Evolutionary conservation across 345 rosid genomes (phyloP).

Genomic region (Linum tenue): DNA sequence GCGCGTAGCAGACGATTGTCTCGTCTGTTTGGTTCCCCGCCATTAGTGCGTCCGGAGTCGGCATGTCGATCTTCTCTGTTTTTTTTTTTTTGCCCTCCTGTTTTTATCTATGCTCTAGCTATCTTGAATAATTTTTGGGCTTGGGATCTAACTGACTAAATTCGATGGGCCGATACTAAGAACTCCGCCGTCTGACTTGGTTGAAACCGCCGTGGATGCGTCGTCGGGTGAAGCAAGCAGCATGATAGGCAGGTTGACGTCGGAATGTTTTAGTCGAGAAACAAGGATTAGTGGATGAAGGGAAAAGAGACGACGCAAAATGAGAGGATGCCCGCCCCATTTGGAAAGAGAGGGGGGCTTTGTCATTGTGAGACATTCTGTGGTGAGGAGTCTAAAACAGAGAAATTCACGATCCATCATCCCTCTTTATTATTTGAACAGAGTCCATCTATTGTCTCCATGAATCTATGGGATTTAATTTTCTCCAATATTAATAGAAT

Average conservation of each 20-base stretch:
- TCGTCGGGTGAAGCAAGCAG: background rate
- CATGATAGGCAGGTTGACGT: background rate
- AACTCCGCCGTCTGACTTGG: too few relatives aligned
- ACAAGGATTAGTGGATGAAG: background rate
- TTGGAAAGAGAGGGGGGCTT: background rate
- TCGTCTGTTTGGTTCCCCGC: slow-evolving; percentile 16
- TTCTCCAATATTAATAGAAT: too few relatives aligned
- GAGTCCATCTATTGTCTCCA: too few relatives aligned
- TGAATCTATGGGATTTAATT: too few relatives aligned
- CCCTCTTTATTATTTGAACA: too few relatives aligned
- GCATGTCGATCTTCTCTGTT: slow-evolving; percentile 1
- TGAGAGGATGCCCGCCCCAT: slow-evolving; percentile 16
- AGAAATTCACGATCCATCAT: background rate
- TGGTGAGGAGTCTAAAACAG: slow-evolving; percentile 10
- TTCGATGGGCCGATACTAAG: too few relatives aligned
- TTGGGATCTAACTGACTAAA: too few relatives aligned
- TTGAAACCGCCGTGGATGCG: too few relatives aligned
- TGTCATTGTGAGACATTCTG: background rate
- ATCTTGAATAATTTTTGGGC: too few relatives aligned
- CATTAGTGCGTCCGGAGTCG: background rate
- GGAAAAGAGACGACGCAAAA: background rate
- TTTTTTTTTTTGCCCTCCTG: background rate
- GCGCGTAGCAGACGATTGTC: slow-evolving; percentile 72
- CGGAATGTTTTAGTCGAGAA: background rate
- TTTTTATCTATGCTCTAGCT: background rate